Percentiles rank a stretch among this genome's conserved stretches.
phyloP scores from a whole-genome alignment of 2,329 filamentous ascomycete genomes.

The Furcasterigmium sp. region DNA sequence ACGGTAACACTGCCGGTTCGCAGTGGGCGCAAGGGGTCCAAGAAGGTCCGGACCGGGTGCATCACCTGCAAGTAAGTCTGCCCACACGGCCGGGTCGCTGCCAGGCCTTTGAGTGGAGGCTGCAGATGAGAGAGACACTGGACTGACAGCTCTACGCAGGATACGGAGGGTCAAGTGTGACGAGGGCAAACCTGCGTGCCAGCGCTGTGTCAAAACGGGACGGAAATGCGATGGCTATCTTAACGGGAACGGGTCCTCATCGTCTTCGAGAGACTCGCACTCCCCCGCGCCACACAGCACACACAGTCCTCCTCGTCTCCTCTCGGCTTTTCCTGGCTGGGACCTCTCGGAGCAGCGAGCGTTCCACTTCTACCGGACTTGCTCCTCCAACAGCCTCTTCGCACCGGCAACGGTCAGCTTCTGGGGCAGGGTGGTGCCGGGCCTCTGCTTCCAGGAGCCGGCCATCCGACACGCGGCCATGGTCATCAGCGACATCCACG shows the following conservation, averaged over 20 bases:
- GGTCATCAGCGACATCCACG: conserved; percentile 43
- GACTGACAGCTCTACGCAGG: conserved; percentile 21
- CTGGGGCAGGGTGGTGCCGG: conserved; percentile 39
- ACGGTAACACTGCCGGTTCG: background rate
- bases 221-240: conserved; percentile 52
- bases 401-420: conserved; percentile 35
- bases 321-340: conserved; percentile 5
- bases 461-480: conserved; percentile 43
- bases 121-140: background rate
- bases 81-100: too few relatives aligned
- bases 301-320: conserved; percentile 13
- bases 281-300: conserved; percentile 7
- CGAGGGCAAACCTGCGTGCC: conserved; percentile 46
- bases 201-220: conserved; percentile 48
- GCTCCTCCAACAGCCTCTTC: conserved; percentile 29
- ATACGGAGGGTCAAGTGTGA: conserved; percentile 54
- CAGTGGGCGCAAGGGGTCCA: conserved; percentile 32
- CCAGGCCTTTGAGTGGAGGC: background rate
- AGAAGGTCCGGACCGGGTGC: conserved; percentile 44
- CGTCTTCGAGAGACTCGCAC: conserved; percentile 7
- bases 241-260: conserved; percentile 10
- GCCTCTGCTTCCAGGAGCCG: conserved; percentile 37
- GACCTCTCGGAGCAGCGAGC: conserved; percentile 16
- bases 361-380: conserved; percentile 27
- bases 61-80: conserved; percentile 43